Conservation (phyloP, 768 basidiomycete genomes). For the Hypholoma fasciculare region DNA sequence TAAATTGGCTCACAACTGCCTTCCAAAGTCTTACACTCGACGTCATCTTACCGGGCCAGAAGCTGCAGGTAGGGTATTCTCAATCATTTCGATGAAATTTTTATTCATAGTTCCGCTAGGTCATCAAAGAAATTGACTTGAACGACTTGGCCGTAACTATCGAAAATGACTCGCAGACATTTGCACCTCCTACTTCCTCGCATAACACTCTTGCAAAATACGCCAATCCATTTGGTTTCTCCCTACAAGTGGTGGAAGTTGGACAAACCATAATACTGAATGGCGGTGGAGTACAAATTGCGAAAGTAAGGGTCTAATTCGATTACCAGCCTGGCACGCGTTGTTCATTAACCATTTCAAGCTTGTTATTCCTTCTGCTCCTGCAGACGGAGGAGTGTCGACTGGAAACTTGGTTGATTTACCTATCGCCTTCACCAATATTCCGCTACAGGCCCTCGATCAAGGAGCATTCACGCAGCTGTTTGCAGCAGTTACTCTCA, state of each 20-base stretch:
- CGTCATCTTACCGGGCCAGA: slow-evolving; percentile 63
- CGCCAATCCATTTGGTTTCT: slow-evolving; percentile 78
- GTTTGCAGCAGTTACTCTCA: slow-evolving; percentile 61
- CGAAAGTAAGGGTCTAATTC: slow-evolving; percentile 39
- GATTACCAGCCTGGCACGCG: background rate
- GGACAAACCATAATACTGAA: slow-evolving; percentile 55
- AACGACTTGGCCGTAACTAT: slow-evolving; percentile 58
- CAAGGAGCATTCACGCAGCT: slow-evolving; percentile 53
- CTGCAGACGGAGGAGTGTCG: slow-evolving; percentile 60
- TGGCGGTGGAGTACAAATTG: slow-evolving; percentile 47
- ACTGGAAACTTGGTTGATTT: slow-evolving; percentile 69
- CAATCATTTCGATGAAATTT: background rate
- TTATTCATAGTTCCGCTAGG: slow-evolving; percentile 25
- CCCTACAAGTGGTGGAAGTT: slow-evolving; percentile 60
- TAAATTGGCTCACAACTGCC: slow-evolving; percentile 68
- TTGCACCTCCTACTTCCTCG: slow-evolving; percentile 61
- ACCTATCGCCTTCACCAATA: slow-evolving; percentile 54
- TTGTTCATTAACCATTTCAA: slow-evolving; percentile 17
- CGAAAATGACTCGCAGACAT: slow-evolving; percentile 51
- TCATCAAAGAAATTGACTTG: slow-evolving; percentile 65
- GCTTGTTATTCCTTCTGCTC: slow-evolving; percentile 50
- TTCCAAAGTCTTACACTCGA: slow-evolving; percentile 65
- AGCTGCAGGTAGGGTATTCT: slow-evolving; percentile 38
- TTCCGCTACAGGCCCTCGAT: slow-evolving; percentile 57
- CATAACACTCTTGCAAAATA: slow-evolving; percentile 55